phyloP scores from a whole-genome alignment of 306 rosid species.

The Coriaria nepalensis region DNA sequence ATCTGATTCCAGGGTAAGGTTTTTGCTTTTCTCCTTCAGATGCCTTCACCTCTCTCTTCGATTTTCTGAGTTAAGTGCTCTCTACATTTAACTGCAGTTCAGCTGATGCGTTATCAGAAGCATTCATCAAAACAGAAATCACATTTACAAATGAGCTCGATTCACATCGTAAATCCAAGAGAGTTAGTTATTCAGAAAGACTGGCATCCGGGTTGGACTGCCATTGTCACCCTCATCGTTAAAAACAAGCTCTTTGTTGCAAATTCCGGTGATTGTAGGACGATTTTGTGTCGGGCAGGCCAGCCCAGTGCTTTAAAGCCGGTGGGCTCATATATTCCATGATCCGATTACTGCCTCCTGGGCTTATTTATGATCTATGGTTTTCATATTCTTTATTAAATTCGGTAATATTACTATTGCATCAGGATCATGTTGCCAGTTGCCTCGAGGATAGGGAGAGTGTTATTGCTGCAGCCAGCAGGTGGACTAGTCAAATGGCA shows the following conservation, averaged over 20 bases:
- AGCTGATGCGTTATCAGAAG: conserved; percentile 49
- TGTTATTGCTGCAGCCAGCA: conserved; percentile 35
- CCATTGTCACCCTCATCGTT: conserved; percentile 52
- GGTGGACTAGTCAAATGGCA: conserved; percentile 87
- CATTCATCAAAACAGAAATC: conserved; percentile 62
- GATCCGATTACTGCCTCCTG: conserved; percentile 2
- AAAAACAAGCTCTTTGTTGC: conserved; percentile 71
- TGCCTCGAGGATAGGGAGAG: conserved; percentile 81
- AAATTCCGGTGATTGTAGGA: conserved; percentile 82
- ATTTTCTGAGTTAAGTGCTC: conserved; percentile 1
- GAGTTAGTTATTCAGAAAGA: conserved; percentile 53
- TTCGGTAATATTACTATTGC: conserved; percentile 6
- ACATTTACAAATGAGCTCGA: conserved; percentile 72
- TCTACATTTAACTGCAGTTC: conserved; percentile 36
- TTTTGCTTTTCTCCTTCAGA: not conserved
- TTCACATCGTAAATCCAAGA: conserved; percentile 49
- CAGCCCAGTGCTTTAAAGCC: conserved; percentile 55
- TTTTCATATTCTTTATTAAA: not conserved
- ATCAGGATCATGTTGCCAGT: conserved; percentile 91
- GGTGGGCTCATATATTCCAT: conserved; percentile 29
- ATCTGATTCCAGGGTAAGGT: conserved; percentile 36
- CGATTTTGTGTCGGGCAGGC: conserved; percentile 74
- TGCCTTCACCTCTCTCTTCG: conserved; percentile 10
- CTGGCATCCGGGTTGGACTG: conserved; percentile 96
- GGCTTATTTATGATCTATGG: not conserved